Base-by-base conservation (phyloP, 345 rosid species). In the Nephelium lappaceum region DNA sequence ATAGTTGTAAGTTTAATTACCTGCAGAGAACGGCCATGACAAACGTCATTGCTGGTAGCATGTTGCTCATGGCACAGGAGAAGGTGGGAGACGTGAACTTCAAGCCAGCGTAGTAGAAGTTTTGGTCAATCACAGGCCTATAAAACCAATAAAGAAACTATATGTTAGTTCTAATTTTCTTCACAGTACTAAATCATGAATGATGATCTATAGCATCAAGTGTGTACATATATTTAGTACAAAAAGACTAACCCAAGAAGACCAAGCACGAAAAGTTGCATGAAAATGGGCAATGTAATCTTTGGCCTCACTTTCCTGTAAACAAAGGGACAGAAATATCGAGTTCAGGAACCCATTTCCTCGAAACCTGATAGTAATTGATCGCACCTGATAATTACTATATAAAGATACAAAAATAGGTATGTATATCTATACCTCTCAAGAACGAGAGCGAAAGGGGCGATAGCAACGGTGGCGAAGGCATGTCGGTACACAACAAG, bases 101-200 rank as follows among this genome's bases (percentile, higher is more conserved):
- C 74, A 95, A 78, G 53, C 99, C 98, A 45, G 97, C 93, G 72
- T 92, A 95, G 82, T 93, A 93, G 67, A 95, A 94, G 85, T 93
- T 93, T 74, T 95, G 99, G 77, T 95, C 99, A 51, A 95, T 93
- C 88, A 95, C 97, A 6, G 98, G 99, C 83, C 99, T 95, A 77
- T 67, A 49, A 62, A 41, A 41, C 57, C 36, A 36, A 63, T 18
- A 63, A 63, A 62, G 55, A 12, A 18, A 49, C 4, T 16, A 53
- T 53, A 53, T 53, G 58, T 16, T 6, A 53, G 18, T 19, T 5
- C 58, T 53, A 53, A 53, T 16, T 53, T 53, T 53, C 58, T 53
- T 53, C 58, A 53, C 21, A 53, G 58, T 15, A 53, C 58, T 53
- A 15, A n/a, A 53, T 53, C 58, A 16, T 31, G 36, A 31, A 31